Evolutionary conservation across 805 yeast genomes (phyloP), one percentile per base, ranked within the genome.

Genomic region (Ogataea corticis): DNA sequence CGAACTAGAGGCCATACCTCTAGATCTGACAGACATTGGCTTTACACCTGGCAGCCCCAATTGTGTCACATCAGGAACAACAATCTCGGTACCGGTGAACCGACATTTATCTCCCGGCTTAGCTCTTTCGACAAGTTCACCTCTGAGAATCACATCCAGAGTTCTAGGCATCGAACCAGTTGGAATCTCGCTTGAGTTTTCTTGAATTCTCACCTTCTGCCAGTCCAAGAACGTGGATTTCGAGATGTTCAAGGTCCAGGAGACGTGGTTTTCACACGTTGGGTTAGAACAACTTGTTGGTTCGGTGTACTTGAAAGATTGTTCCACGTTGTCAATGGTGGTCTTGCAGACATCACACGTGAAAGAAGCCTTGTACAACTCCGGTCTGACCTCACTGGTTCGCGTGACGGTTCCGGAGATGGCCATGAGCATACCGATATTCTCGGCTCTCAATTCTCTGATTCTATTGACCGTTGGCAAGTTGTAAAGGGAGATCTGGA

Each of bases 131-230:
- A 94, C 98, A 43, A 89, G 76, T 55, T 92, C 97, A 41, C 98
- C 98, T 57, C 99, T 76, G 47, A 92, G 69, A 41, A 92, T 86
- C 18, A 92, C 92, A 64, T 92, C 99, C 58, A 92, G 67, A 1
- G 97, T 92, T 65, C 99, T 80, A 19, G 99, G 99, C 99, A 92
- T 92, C 3, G 97, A 90, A 23, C 99, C 99, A 0, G 97, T 89
- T 21, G 99, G 99, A 46, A 92, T 92, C 67, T 92, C 98, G 56
- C 76, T 86, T n/a, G 97, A 83, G 60, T 92, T 94, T 62, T 92
- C 99, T 65, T 92, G 99, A 53, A 92, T 86, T 57, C 97, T 80
- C 19, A 90, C 92, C 54, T 86, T 86, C 66, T 92, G 99, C 99
- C 99, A 92, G 72, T 92, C 98, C 51, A 89, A 73, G 59, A 94